Percentiles rank a stretch among this genome's conserved stretches.
These are phyloP conservation scores for Rubroshorea leprosula DNA, from an alignment of 345 rosid species.

Conservation along the genomic window DNA sequence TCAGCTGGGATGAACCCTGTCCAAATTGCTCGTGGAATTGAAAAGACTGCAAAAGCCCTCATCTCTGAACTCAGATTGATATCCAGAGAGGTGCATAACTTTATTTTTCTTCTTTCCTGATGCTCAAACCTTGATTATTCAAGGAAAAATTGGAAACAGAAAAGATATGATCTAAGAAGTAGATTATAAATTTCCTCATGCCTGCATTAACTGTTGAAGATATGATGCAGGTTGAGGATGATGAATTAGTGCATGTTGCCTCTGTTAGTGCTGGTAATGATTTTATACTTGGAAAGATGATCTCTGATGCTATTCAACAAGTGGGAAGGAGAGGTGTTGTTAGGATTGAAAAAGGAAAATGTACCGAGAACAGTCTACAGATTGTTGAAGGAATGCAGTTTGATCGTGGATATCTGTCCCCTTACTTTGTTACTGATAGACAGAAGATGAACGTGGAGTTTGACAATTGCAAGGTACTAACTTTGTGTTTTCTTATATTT, in stretches of 20 bases:
- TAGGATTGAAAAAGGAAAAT: constrained; percentile 65
- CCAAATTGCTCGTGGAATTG: constrained; percentile 81
- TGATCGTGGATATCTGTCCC: constrained; percentile 78
- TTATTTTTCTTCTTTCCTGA: constrained; percentile 1
- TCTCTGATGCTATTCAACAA: constrained; percentile 52
- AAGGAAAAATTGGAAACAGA: background rate
- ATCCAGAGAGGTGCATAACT: constrained; percentile 65
- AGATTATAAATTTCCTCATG: background rate
- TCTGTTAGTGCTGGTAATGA: constrained; percentile 91
- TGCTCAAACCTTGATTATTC: background rate
- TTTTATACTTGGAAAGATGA: constrained; percentile 64
- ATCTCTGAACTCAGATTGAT: constrained; percentile 77
- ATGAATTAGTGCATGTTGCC: constrained; percentile 82
- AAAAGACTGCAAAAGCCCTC: constrained; percentile 66
- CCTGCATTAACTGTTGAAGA: constrained; percentile 7
- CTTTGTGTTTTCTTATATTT: constrained; percentile 3
- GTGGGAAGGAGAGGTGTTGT: constrained; percentile 76
- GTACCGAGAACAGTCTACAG: constrained; percentile 47
- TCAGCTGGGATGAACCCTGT: constrained; percentile 83
- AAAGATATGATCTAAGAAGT: background rate
- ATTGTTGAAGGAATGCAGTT: constrained; percentile 92
- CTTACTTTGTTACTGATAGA: constrained; percentile 71
- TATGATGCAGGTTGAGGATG: constrained; percentile 61
- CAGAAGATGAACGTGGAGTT: constrained; percentile 61
- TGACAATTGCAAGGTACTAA: constrained; percentile 73